These are phyloP conservation scores for Eucalyptus pauciflora DNA, from an alignment of 345 rosid species.

Conservation along the genomic window DNA sequence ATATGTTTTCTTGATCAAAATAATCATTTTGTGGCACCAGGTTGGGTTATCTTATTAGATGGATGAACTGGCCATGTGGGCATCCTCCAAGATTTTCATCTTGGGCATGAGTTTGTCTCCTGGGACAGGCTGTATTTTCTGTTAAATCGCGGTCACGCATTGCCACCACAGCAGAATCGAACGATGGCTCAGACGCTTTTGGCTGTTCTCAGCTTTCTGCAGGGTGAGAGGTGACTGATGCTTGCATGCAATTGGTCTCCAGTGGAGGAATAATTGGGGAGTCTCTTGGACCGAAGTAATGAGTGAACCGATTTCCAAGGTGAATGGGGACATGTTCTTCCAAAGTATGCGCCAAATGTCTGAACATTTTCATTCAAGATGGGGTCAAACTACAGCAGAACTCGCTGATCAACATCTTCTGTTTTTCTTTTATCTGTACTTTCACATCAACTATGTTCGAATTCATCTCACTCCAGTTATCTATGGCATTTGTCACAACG, in stretches of 20 bases:
- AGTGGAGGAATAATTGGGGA: not conserved
- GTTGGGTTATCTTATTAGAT: not conserved
- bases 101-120: not conserved
- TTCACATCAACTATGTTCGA: not conserved
- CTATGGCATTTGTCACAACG: not conserved
- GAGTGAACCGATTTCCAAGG: not conserved
- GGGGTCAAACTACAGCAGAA: not conserved
- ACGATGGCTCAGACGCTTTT: not conserved
- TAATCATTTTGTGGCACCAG: too few relatives aligned
- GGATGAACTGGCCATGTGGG: not conserved
- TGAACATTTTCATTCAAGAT: not conserved
- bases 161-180: not conserved
- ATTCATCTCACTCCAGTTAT: not conserved
- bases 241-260: not conserved
- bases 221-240: not conserved
- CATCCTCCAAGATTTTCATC: not conserved
- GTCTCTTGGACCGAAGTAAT: not conserved
- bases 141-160: not conserved
- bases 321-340: not conserved
- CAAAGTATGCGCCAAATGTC: not conserved
- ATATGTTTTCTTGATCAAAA: not conserved
- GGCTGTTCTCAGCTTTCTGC: not conserved
- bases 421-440: not conserved
- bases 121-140: not conserved
- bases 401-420: not conserved